Base-by-base conservation (phyloP, 2,329 filamentous ascomycete species). In the Curvularia verruculosa region DNA sequence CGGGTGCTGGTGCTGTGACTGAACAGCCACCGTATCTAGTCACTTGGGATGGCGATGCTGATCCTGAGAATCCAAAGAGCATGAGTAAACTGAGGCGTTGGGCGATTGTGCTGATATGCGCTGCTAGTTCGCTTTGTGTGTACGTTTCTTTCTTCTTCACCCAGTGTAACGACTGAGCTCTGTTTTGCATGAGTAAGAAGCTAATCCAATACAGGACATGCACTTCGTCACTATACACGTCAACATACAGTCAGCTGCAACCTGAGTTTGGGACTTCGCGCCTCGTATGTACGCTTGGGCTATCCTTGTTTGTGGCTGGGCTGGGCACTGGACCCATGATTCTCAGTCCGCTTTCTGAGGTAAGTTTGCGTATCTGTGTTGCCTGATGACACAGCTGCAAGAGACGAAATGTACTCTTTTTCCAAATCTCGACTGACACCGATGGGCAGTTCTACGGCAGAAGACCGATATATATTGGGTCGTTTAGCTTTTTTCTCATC, bases 171-270 rank as follows among this genome's bases (percentile, higher is more conserved):
- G 12, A 29, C 9, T 12, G 1, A 9, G 10, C 4, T 29, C 12
- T 29, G 3, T 10, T 28, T 28, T 7, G 5, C 10, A 28, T 28
- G 26, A n/a, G 26, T 10, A 10, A 29, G 28, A 49, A 46, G 51
- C 48, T 34, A 29, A 26, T 34, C 18, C 29, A 53, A 45, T 46
- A 50, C 67, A 92, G 89, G 52, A 96, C 92, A 8, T 92, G 89
- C 72, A 86, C 90, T 1, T 93, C 89, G 46, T 95, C 92, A n/a
- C 87, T 96, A 67, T 96, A 97, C 76, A 94, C 92, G 0, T 86
- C 86, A 12, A 95, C 90, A 0, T 97, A 96, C 74, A 72, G 69
- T 18, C 89, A 95, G 75, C 86, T 96, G 77, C 86, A 88, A 60
- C 78, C 81, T 24, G 90, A 96, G 57, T 96, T 96, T 67, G 78